A percentile compares a stretch with the other conserved stretches of the same genome.
phyloP scores from a whole-genome alignment of 1,284 basidiomycete genomes.

The Apiotrichum montevideense region DNA sequence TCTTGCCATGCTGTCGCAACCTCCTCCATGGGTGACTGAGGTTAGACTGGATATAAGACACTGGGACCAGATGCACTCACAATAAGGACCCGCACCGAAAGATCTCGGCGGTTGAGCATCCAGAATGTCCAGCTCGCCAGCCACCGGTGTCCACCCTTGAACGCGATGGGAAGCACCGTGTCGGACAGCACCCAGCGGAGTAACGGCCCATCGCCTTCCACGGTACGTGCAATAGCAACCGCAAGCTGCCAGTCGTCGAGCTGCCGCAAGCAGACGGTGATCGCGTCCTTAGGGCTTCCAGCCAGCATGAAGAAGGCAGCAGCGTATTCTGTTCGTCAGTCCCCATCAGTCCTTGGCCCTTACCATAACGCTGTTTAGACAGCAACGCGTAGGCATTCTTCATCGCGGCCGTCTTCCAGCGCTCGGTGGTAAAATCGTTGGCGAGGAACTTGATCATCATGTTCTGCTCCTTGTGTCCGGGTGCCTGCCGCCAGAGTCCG shows the following conservation, averaged over 20 bases:
- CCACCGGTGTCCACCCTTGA: conserved; percentile 82
- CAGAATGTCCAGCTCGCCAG: conserved; percentile 97
- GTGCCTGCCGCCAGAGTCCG: conserved; percentile 90
- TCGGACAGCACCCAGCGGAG: conserved; percentile 63
- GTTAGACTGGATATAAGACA: background rate
- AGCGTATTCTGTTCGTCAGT: conserved; percentile 66
- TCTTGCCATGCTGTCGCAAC: conserved; percentile 25
- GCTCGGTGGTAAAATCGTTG: conserved; percentile 78
- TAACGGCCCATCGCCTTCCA: conserved; percentile 75
- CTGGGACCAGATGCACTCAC: conserved; percentile 14
- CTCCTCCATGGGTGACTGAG: conserved; percentile 37
- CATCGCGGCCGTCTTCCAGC: conserved; percentile 87
- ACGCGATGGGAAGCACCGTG: conserved; percentile 74
- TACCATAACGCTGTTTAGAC: conserved; percentile 85
- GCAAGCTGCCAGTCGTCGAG: conserved; percentile 85
- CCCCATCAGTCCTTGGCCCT: conserved; percentile 22
- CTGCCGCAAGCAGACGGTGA: conserved; percentile 83
- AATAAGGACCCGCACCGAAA: conserved; percentile 59
- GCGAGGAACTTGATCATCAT: conserved; percentile 87
- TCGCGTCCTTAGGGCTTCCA: conserved; percentile 79
- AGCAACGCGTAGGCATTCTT: conserved; percentile 96
- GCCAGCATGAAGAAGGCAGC: conserved; percentile 96
- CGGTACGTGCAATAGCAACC: conserved; percentile 72
- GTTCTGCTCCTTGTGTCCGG: conserved; percentile 84
- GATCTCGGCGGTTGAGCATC: conserved; percentile 73